Base-by-base conservation (phyloP, 352 stramenopile genomes). In the Saprolegnia diclina region DNA sequence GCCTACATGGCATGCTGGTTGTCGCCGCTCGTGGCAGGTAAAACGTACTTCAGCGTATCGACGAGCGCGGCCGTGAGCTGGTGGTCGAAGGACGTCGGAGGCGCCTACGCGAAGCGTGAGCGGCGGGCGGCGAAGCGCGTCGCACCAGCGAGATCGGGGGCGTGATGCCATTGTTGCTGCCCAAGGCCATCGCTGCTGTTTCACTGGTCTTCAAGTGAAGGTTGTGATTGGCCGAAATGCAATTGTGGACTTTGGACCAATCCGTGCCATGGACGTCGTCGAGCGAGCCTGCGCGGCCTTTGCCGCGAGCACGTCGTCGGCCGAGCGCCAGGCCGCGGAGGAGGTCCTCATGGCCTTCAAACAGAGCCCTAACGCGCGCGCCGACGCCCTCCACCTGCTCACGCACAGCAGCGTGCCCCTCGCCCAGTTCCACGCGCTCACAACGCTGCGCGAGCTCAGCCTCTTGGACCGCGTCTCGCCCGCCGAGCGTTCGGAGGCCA, bases 381-480 rank as follows among this genome's bases (percentile, higher is more conserved):
- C 56, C 1, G 85, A 94, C 57, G 73, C 86, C 32, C 86, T 89
- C 74, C 65, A 65, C 38, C 70, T 89, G 42, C 74, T 94, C 44
- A 68, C 71, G 38, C 50, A 71, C 37, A 74, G 80, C 19, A 74
- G 68, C 26, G 77, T 79, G 18, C 67, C 80, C 14, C 74, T 92
- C 48, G 84, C 92, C 57, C 82, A 90, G 61, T 94, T 94, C 73
- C 83, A 94, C 68, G 92, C 85, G 56, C 73, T 94, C 19, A 81
- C 80, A 19, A 87, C 85, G 19, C 75, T 94, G 52, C 82, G 83
- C 53, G 86, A 92, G 53, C 72, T 94, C 54, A 50, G 73, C 26
- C 44, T 80, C 7, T 26, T 64, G 0, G 82, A 94, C 59, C 80
- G 80, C 26, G 72, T 81, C 13, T 81, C 82, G 61, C 75, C 78